Base-by-base conservation (phyloP, 768 basidiomycete species). In the Tulasnella calospora region DNA sequence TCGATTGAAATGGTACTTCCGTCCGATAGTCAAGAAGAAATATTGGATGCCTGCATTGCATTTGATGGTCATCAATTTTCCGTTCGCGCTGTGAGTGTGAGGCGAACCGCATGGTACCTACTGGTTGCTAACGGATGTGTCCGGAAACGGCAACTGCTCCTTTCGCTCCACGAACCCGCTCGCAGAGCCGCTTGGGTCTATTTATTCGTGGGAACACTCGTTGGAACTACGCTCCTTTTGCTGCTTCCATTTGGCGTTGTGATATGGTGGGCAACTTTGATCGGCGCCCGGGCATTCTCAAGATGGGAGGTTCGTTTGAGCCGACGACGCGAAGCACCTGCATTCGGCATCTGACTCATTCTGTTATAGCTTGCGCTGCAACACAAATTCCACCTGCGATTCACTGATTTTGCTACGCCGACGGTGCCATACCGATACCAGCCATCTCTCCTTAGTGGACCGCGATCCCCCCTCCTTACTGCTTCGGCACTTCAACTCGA, bases 211-310 rank as follows among this genome's bases (percentile, higher is more conserved):
- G 92, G 94, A 81, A 94, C 93, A 0, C 84, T 95, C 84, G 93
- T 94, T 0, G 93, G 93, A 15, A 94, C 93, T 35, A 93, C 91
- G 0, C 87, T 93, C 19, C 88, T 95, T n/a, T 87, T 94, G 82
- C 91, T 92, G 0, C 87, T 94, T 5, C 93, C 93, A 1, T 84
- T 95, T 23, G 93, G 94, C 17, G 91, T 47, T n/a, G 41, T 80
- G 40, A 73, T 80, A 51, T 80, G 79, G 79, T 80, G 79, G 79
- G 44, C 70, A 23, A 80, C 77, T 83, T 86, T 95, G 8, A 83
- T 94, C 10, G 93, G 92, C 19, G 94, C 93, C 12, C 86, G 93
- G 36, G 82, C 85, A 0, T 92, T 94, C 80, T 87, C 94, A 6
- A 85, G 92, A 80, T 91, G 89, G 78, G 93, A 95, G 87, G 90